phyloP scores from a whole-genome alignment of 371 early-diverging fungal species.

The Blakeslea trispora region DNA sequence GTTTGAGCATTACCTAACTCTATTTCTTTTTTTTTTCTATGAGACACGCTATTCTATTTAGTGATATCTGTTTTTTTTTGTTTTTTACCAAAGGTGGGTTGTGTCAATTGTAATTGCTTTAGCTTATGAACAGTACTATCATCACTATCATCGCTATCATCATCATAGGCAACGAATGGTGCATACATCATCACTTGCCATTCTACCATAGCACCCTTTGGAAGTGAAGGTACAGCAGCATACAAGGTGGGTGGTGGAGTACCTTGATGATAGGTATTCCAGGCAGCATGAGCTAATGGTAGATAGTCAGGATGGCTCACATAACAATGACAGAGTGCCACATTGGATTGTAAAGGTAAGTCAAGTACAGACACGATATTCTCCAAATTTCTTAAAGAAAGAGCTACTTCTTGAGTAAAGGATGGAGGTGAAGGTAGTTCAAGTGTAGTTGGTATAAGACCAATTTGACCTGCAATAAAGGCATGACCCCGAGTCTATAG shows the following conservation, averaged over 20 bases:
- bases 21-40: too few species aligned
- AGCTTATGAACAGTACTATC: conserved; percentile 5
- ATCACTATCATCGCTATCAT: conserved; percentile 41
- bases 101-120: neutral
- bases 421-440: conserved; percentile 42
- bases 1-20: neutral
- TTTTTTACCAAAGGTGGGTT: conserved; percentile 19
- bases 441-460: conserved; percentile 67
- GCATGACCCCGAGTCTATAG: conserved; percentile 55
- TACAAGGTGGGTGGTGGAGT: conserved; percentile 43
- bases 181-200: conserved; percentile 58
- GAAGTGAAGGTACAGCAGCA: conserved; percentile 60
- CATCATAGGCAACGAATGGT: conserved; percentile 29
- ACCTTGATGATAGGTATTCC: conserved; percentile 30
- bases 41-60: too few species aligned
- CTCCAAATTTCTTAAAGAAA: conserved; percentile 52
- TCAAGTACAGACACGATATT: conserved; percentile 42
- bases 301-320: conserved; percentile 38
- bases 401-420: conserved; percentile 20
- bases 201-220: conserved; percentile 61
- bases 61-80: too few species aligned
- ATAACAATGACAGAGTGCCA: conserved; percentile 49
- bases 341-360: conserved; percentile 28
- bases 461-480: conserved; percentile 78
- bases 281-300: conserved; percentile 35